Evolutionary conservation across 2,329 filamentous ascomycete genomes (phyloP).

Genomic region (Zarea fungicola): DNA sequence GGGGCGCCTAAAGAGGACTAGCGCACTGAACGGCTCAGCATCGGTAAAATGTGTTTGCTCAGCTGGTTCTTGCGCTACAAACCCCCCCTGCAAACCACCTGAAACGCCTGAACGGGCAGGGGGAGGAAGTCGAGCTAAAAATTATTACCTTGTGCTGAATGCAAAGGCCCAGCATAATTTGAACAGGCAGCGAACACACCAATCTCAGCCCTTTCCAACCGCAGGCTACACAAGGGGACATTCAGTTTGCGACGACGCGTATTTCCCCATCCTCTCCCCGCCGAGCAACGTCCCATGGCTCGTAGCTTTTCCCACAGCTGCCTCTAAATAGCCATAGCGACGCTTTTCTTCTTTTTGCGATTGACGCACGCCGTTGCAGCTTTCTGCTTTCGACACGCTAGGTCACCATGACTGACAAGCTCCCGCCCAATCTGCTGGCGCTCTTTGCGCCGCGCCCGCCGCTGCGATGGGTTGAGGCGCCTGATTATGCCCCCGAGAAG

Average conservation of each 20-base stretch:
- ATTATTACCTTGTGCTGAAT: background rate
- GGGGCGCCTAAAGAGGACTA: slow-evolving; percentile 14
- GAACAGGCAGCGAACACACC: background rate
- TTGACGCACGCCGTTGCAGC: background rate
- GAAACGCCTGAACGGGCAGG: no score
- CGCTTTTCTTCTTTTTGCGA: background rate
- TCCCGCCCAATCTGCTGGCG: slow-evolving; percentile 85
- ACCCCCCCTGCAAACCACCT: background rate
- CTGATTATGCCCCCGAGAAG: slow-evolving; percentile 77
- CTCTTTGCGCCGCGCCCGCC: slow-evolving; percentile 94
- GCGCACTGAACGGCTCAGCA: slow-evolving; percentile 10
- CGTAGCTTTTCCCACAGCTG: background rate
- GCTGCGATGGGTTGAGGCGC: slow-evolving; percentile 79
- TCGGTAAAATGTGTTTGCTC: slow-evolving; percentile 9
- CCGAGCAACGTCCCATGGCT: background rate
- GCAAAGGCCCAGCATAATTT: slow-evolving; percentile 1
- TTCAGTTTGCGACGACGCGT: slow-evolving; percentile 13
- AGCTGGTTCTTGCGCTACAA: background rate
- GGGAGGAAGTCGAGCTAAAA: no score
- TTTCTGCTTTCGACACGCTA: background rate
- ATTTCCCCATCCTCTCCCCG: background rate
- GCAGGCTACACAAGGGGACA: background rate
- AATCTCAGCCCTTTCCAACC: slow-evolving; percentile 1
- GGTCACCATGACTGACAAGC: slow-evolving; percentile 85
- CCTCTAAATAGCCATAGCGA: background rate